Base-by-base conservation (phyloP, 2,329 filamentous ascomycete genomes). In the Fusarium agapanthi region DNA sequence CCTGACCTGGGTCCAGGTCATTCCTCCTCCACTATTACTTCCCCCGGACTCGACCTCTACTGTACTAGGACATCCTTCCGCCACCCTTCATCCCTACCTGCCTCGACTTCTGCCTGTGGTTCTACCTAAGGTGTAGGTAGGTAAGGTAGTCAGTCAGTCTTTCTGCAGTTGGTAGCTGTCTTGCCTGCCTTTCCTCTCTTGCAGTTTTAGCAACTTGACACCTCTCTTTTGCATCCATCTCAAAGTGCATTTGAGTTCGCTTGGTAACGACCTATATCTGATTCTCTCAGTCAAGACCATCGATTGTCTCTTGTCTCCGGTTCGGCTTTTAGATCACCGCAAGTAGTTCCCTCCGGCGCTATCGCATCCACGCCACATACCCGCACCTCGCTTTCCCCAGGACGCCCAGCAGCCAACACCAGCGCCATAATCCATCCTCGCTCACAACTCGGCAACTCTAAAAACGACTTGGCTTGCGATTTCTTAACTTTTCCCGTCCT, bases 361-460 rank as follows among this genome's bases (percentile, higher is more conserved):
- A 75, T 76, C 71, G 68, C 68, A 61, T 73, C 73, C 73, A 76
- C 75, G 71, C 75, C 75, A 76, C 75, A 62, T 41, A 54, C 68
- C 67, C 71, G 67, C 74, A 68, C 75, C 69, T 75, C 71, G 65
- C 61, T 65, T 67, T 75, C 30, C 65, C 66, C 66, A 69, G 53
- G 34, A 22, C 62, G 48, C 50, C 51, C 26, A 55, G 26, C 37
- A 43, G 58, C 48, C 61, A 66, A 34, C 50, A 66, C 41, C 62
- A 67, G 62, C 59, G 56, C 67, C 59, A 58, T 58, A 58, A 26
- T 50, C 41, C 30, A 53, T 72, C 69, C 63, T 71, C 61, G 58
- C 56, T 72, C 63, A 69, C 63, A 45, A 71, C 53, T 64, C 57
- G 60, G 45, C 54, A 59, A 75, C 67, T 55, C 69, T 71, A 53